phyloP scores from a whole-genome alignment of 176 grass and related monocot genomes.

The Carex kokanica region DNA sequence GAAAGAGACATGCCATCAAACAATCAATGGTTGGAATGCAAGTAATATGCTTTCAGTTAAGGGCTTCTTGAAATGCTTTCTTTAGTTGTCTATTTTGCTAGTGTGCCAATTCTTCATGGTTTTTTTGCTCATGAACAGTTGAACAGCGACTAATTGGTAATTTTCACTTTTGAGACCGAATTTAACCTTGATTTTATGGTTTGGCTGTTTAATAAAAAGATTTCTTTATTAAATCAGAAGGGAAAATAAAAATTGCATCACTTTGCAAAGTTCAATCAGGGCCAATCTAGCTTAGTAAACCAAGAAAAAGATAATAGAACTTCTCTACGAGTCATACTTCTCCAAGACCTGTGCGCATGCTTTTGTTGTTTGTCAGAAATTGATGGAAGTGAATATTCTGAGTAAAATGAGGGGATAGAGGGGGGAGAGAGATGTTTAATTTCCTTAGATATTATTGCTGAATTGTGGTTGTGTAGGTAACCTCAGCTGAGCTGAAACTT shows the following conservation, averaged over 20 bases:
- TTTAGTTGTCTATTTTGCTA: neutral
- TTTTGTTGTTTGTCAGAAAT: neutral
- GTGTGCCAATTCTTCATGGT: neutral
- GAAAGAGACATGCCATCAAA: constrained; percentile 11
- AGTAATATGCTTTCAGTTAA: neutral
- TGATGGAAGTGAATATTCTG: neutral
- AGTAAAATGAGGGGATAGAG: neutral
- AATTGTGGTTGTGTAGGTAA: neutral
- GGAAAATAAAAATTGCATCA: neutral
- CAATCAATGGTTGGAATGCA: neutral
- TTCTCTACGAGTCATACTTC: too few relatives aligned
- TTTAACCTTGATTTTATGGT: neutral
- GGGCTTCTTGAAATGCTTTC: neutral
- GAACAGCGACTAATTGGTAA: neutral
- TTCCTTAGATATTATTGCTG: neutral
- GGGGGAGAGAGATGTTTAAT: neutral
- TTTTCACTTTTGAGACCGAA: neutral
- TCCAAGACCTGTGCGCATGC: neutral
- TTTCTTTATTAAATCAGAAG: neutral
- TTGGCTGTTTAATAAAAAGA: neutral
- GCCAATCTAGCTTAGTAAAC: neutral
- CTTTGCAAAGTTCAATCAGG: neutral
- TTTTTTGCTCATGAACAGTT: neutral
- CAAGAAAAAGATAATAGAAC: neutral
- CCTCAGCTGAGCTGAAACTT: neutral